Evolutionary conservation across 2,329 filamentous ascomycete genomes (phyloP), one percentile per base, ranked within the genome.

Genomic region (Cladosporium cucumerinum): DNA sequence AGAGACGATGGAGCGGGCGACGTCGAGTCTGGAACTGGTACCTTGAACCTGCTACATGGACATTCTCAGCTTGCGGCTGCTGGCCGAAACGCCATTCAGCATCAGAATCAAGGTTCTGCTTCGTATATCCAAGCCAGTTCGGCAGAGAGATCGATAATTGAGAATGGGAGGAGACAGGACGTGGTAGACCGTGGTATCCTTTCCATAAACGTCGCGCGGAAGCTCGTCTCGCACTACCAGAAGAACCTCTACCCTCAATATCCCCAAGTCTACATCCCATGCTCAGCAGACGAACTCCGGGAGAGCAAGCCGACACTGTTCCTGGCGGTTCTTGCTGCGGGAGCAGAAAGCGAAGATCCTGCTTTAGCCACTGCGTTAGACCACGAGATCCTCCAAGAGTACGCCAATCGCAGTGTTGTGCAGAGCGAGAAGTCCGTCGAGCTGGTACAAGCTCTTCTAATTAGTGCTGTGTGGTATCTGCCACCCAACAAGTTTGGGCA

Each of bases 311-410:
- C 90, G 1, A 81, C 85, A 2, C 80, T 93, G 10, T 92, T 92
- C 71, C 81, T 91, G n/a, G 82, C 89, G 32, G 81, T 92, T 70
- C 85, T 93, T 77, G 85, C 88, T 0, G 87, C 86, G 2, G 71
- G 71, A 10, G 84, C 88, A 5, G 84, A 87, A 5, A 85, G 85
- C 11, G 85, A 88, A 67, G 79, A 79, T 84, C 64, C 71, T 5
- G 72, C 75, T 2, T 69, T 84, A 5, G 80, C 81, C 46, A 75
- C 74, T 8, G 70, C 72, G 28, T 74, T 85, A 43, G 82, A 82
- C 61, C 78, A 78, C 46, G 82, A 85, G 68, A 73, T 84, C 43
- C 76, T 84, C 66, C 78, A 76, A 52, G 75, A 80, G 25, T 84
- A 82, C 71, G 80, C 82, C 8, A 79, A 81, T 18, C 75, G 78